These are phyloP conservation scores for Dendrobium huoshanense DNA, from an alignment of 106 monocot species.

Conservation along the genomic window DNA sequence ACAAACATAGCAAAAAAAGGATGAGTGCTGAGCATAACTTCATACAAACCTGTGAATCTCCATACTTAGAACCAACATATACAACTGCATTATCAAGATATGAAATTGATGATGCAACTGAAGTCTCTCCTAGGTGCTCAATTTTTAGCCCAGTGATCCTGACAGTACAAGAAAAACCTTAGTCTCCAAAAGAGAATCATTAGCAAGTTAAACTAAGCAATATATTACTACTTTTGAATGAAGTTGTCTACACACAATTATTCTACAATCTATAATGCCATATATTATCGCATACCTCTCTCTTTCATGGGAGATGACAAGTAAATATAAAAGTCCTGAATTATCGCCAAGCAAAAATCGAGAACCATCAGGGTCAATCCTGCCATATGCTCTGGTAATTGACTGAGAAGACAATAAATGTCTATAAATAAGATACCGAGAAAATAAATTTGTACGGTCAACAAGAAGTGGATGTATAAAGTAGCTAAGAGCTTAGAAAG, in stretches of 20 bases:
- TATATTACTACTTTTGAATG: background rate
- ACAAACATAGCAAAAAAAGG: background rate
- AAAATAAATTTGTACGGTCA: background rate
- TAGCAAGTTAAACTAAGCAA: background rate
- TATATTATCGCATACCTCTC: constrained; percentile 44
- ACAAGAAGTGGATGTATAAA: background rate
- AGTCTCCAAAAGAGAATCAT: background rate
- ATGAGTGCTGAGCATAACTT: background rate
- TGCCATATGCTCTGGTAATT: constrained; percentile 94
- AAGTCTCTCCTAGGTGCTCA: constrained; percentile 91
- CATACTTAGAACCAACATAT: constrained; percentile 96
- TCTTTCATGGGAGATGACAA: constrained; percentile 91
- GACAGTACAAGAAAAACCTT: background rate
- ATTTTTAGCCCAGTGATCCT: constrained; percentile 97
- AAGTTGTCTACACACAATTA: background rate
- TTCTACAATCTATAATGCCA: background rate
- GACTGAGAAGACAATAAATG: constrained; percentile 39
- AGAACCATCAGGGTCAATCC: constrained; percentile 96
- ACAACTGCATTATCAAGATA: constrained; percentile 99
- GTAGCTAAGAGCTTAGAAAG: background rate
- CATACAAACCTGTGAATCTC: constrained; percentile 83
- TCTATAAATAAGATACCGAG: background rate
- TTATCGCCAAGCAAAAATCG: constrained; percentile 93
- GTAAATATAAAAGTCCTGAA: constrained; percentile 82
- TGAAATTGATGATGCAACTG: constrained; percentile 90